Evolutionary conservation across 2,329 filamentous ascomycete genomes (phyloP), one percentile per base, ranked within the genome.

Genomic region (Arthrocladium fulminans): DNA sequence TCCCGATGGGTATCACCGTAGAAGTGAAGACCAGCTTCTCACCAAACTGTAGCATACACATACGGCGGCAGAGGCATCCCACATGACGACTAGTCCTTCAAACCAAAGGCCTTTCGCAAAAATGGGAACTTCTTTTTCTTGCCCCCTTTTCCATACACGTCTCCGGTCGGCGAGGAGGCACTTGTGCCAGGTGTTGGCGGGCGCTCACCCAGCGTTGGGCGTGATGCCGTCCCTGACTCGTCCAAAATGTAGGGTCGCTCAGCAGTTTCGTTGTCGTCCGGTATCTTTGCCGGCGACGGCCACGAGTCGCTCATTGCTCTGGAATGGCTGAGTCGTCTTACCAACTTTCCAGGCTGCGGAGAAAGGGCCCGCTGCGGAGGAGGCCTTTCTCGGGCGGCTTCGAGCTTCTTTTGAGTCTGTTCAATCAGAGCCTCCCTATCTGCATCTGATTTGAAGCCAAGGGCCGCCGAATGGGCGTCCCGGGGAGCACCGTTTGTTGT

Each of bases 371-470:
- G 15, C 48, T 45, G 25, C 41, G 39, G 40, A 46, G 51, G 20
- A 39, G 51, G 34, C 22, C 35, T 43, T 44, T 55, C 17, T 49
- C 50, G 48, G 6, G 53, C 29, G 10, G 54, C 56, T 23, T 63
- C 60, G 13, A 63, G 68, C 59, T 83, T 73, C 5, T 70, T 67
- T n/a, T 67, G 61, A 53, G 70, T 77, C 25, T 79, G 73, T 61
- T 85, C 81, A 1, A 84, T 67, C 17, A 70, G 73, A 0, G 79
- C 83, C 54, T 85, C 81, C 45, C 75, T 71, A 8, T 81, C 70
- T 1, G 80, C 79, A 5, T 27, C 43, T 30, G 56, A 56, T n/a
- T 48, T 42, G 27, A 58, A 57, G 10, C 54, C 2, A 75, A 75
- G 54, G 74, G 81, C 55, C 83, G 80, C 10, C 65, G 59, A 19